A percentile compares a stretch with the other conserved stretches of the same genome.
These are phyloP conservation scores for Naematelia encephala DNA, from an alignment of 768 basidiomycete genomes.

Conservation along the genomic window DNA sequence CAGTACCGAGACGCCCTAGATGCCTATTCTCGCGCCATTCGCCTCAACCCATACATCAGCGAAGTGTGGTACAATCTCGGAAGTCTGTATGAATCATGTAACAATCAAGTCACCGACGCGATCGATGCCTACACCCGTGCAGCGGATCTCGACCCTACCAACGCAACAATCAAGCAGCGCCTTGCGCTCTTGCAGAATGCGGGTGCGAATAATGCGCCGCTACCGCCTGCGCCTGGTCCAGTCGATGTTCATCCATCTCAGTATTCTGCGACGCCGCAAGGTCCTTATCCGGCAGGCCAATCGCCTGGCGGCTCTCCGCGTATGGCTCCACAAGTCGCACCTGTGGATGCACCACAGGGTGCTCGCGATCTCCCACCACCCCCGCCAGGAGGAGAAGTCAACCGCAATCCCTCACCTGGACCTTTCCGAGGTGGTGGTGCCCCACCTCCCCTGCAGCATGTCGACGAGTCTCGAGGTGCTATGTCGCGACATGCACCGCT, in stretches of 20 bases:
- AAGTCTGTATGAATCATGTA: conserved; percentile 94
- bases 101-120: conserved; percentile 97
- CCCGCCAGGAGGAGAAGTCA: conserved; percentile 20
- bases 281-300: conserved; percentile 16
- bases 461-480: conserved; percentile 42
- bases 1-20: conserved; percentile 98
- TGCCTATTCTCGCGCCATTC: conserved; percentile 96
- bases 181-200: conserved; percentile 74
- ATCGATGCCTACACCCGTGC: conserved; percentile 97
- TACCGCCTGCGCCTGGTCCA: conserved; percentile 82
- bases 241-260: conserved; percentile 96
- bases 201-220: conserved; percentile 66
- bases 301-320: conserved; percentile 36
- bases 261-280: conserved; percentile 54
- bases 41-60: conserved; percentile 96
- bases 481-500: conserved; percentile 46
- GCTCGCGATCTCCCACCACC: conserved; percentile 44
- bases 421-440: conserved; percentile 47
- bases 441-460: conserved; percentile 42
- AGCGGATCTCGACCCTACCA: conserved; percentile 84
- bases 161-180: conserved; percentile 75
- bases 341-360: conserved; percentile 19
- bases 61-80: conserved; percentile 97
- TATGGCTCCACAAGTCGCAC: conserved; percentile 4
- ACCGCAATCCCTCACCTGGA: conserved; percentile 31